Evolutionary conservation across 805 yeast genomes (phyloP).

Genomic region (Cephaloascus fragrans): DNA sequence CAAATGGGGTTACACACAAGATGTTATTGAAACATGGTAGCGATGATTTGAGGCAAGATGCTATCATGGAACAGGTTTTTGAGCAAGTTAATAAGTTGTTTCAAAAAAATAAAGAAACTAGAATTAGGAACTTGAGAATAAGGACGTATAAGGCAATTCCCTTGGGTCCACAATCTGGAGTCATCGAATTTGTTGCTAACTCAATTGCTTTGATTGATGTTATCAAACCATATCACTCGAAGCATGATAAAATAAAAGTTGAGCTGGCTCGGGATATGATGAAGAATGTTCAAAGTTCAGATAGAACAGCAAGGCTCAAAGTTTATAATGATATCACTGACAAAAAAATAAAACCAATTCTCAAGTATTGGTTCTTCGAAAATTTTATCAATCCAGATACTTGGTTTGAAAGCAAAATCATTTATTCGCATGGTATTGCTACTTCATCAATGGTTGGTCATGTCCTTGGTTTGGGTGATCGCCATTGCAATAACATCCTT

Average conservation of each 20-base stretch:
- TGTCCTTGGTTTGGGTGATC: slow-evolving; percentile 86
- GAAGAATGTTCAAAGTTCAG: slow-evolving; percentile 43
- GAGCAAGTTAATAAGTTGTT: slow-evolving; percentile 71
- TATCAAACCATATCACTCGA: slow-evolving; percentile 51
- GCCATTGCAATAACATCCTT: slow-evolving; percentile 86
- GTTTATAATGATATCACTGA: slow-evolving; percentile 36
- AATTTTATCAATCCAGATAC: slow-evolving; percentile 54
- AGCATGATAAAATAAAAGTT: slow-evolving; percentile 33
- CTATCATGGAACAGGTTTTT: slow-evolving; percentile 96
- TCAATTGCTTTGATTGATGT: slow-evolving; percentile 66
- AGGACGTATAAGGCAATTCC: slow-evolving; percentile 89
- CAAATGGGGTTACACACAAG: slow-evolving; percentile 49
- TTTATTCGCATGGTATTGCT: slow-evolving; percentile 73
- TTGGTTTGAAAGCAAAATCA: slow-evolving; percentile 63
- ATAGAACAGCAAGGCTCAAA: slow-evolving; percentile 30
- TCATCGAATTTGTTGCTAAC: slow-evolving; percentile 80
- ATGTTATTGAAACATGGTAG: slow-evolving; percentile 75
- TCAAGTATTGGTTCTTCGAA: slow-evolving; percentile 62
- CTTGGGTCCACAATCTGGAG: slow-evolving; percentile 77
- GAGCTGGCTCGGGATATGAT: slow-evolving; percentile 56
- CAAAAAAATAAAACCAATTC: slow-evolving; percentile 48
- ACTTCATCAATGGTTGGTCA: slow-evolving; percentile 81
- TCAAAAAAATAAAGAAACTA: slow-evolving; percentile 41
- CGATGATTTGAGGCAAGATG: slow-evolving; percentile 92
- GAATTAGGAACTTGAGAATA: slow-evolving; percentile 48